Evolutionary conservation across 2,329 filamentous ascomycete genomes (phyloP), one percentile per base, ranked within the genome.

Genomic region (Cladophialophora yegresii): DNA sequence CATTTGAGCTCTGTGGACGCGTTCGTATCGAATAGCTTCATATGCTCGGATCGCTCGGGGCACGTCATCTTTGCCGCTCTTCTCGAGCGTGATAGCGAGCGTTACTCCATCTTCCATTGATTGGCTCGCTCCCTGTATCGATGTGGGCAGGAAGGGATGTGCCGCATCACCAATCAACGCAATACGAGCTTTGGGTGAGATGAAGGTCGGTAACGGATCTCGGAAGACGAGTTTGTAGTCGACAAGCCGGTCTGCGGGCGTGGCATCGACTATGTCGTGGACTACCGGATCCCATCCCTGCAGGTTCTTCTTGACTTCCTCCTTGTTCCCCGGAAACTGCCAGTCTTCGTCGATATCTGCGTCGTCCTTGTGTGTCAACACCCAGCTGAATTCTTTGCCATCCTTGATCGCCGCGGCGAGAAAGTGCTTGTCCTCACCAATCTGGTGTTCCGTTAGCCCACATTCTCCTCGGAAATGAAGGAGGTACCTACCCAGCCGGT

Each of bases 321-420:
- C 78, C 0, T 84, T 75, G 55, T 82, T 80, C 2, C 81, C 82
- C 0, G 82, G 81, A 66, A 84, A 83, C 3, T 78, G 81, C 82
- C 82, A 85, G 0, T 82, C 83, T 73, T 86, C 83, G 62, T 83
- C 78, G 62, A 85, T 84, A 67, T 85, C 67, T 32, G 64, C 69
- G 22, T 65, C 43, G 64, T 79, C 78, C 65, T 77, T 79, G 71
- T 85, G 83, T 32, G 84, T 84, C 58, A 82, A 81, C 5, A 84
- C 83, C 83, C 83, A 85, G 60, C 77, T 81, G 67, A 85, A 81
- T 64, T 84, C 82, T 54, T 78, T 77, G 8, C 82, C 82, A 40
- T 78, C 76, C 71, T 85, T 84, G 63, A 85, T 79, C 0, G 80
- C 80, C 1, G 82, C 82, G 6, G 80, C 80, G 40, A 85, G 78